Base-by-base conservation (phyloP, 2,329 filamentous ascomycete species). In the Hymenoscyphus linearis region DNA sequence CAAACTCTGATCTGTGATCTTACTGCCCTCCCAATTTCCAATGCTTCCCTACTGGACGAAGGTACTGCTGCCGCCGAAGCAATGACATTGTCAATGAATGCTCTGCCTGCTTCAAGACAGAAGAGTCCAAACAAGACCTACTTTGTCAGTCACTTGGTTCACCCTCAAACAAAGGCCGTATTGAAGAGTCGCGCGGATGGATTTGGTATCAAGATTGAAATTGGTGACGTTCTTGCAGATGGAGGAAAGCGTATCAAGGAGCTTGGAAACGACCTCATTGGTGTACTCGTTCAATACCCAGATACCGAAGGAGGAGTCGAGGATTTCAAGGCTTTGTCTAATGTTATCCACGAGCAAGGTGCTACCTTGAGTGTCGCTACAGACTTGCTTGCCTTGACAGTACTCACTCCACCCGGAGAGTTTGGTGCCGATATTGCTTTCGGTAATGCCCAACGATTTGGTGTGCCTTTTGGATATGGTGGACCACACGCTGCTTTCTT, bases 401-500 rank as follows among this genome's bases (percentile, higher is more conserved):
- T 96, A 12, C 82, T 97, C 57, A 95, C 90, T 57, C 90, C 93
- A 0, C 93, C 93, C 0, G 93, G 93, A 55, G 93, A 97, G 73
- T 97, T 93, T 77, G 93, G 93, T 50, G 93, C 93, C 25, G 93
- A 98, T 73, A 91, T 98, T 69, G 93, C 93, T 4, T 96, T 98
- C 73, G 93, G 93, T 67, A 96, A 88, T 71, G 87, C 93, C 16
- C 93, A 98, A 78, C 82, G 93, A 62, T 89, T 97, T 64, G 93
- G 93, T 74, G 90, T 98, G 13, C 93, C 93, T 2, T 85, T 97
- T 72, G 93, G 93, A 56, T 96, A 88, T 69, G 93, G 93, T 70
- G 93, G 93, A 22, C 93, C 93, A n/a, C 93, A 97, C 72, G 93
- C 93, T 27, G 93, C 93, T 18, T 98, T 98, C 83, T 97, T 98